Conservation (phyloP, 805 yeast genomes). For the Lachancea lanzarotensis region DNA sequence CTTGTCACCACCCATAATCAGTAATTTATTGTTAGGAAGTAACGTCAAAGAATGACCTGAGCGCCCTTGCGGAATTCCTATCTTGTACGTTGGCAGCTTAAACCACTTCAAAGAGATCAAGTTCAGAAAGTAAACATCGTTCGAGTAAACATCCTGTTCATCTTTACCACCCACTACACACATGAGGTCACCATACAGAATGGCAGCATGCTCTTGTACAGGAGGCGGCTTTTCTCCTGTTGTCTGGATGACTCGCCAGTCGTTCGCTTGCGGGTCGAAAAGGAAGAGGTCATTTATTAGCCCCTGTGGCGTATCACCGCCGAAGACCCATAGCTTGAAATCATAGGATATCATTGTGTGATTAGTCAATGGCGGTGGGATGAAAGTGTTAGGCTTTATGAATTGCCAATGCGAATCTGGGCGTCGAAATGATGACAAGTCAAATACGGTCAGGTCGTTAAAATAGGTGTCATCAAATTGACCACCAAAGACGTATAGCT, state of each 20-base stretch:
- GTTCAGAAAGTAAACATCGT: slow-evolving; percentile 68
- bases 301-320: slow-evolving; percentile 77
- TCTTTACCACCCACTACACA: slow-evolving; percentile 89
- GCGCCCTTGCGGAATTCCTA: slow-evolving; percentile 66
- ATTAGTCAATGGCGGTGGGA: slow-evolving; percentile 75
- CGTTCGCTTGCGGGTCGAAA: slow-evolving; percentile 60
- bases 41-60: slow-evolving; percentile 87
- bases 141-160: slow-evolving; percentile 58
- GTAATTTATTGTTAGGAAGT: slow-evolving; percentile 55
- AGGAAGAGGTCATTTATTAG: slow-evolving; percentile 73
- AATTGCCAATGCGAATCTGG: slow-evolving; percentile 82
- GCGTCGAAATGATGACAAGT: slow-evolving; percentile 76
- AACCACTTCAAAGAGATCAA: slow-evolving; percentile 68
- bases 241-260: slow-evolving; percentile 67
- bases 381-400: slow-evolving; percentile 45
- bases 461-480: slow-evolving; percentile 79
- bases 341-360: slow-evolving; percentile 83
- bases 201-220: slow-evolving; percentile 85
- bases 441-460: slow-evolving; percentile 80
- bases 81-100: slow-evolving; percentile 41
- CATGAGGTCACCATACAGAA: slow-evolving; percentile 69
- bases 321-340: slow-evolving; percentile 77
- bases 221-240: slow-evolving; percentile 62
- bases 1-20: slow-evolving; percentile 90
- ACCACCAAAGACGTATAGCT: slow-evolving; percentile 86